Percentiles rank a stretch among this genome's conserved stretches.
phyloP scores from a whole-genome alignment of 371 early-diverging fungal species.

The Apophysomyces variabilis region DNA sequence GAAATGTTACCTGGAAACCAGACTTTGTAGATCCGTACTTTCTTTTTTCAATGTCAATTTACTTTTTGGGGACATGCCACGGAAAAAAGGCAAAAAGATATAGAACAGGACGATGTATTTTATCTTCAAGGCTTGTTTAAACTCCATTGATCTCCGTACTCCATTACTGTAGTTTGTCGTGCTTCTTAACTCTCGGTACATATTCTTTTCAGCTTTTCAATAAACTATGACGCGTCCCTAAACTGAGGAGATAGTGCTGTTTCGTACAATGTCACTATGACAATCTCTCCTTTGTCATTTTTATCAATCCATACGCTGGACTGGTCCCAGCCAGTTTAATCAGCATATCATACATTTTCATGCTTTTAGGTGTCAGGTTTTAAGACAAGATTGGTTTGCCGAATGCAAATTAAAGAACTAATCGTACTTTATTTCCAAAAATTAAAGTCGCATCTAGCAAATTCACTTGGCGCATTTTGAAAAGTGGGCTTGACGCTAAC shows the following conservation, averaged over 20 bases:
- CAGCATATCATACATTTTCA: not conserved
- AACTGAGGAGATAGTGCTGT: not conserved
- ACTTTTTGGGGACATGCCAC: too few relatives aligned
- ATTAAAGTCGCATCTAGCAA: too few relatives aligned
- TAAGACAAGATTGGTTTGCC: not conserved
- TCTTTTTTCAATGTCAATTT: too few relatives aligned
- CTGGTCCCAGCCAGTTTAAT: not conserved
- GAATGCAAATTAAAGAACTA: too few relatives aligned
- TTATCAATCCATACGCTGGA: not conserved
- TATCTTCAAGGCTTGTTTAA: not conserved
- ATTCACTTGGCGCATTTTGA: too few relatives aligned
- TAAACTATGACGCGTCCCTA: not conserved
- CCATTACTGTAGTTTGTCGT: not conserved
- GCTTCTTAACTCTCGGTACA: not conserved
- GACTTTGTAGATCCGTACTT: too few relatives aligned
- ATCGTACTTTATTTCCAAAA: too few relatives aligned
- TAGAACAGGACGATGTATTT: too few relatives aligned
- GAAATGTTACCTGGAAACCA: too few relatives aligned
- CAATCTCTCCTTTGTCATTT: not conserved
- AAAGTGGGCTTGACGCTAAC: too few relatives aligned
- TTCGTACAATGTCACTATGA: not conserved
- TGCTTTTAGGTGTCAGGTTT: not conserved
- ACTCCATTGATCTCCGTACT: not conserved
- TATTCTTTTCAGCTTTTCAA: not conserved
- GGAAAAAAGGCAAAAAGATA: too few relatives aligned